Evolutionary conservation across 257 asterid genomes (phyloP).

Genomic region (Forsythia viridissima): DNA sequence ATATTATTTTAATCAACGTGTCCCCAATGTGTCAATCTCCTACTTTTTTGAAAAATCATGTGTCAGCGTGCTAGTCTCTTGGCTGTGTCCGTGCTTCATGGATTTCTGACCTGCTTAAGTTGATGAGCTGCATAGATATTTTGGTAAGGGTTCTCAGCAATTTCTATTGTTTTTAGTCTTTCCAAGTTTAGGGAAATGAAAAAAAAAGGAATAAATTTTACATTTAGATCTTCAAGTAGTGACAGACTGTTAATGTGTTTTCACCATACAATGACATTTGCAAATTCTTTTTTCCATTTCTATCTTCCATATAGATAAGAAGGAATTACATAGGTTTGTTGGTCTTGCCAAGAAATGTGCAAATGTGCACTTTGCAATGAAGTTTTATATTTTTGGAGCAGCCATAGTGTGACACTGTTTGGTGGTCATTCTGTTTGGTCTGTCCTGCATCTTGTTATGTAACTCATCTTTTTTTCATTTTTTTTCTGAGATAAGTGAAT

Average conservation of each 20-base stretch:
- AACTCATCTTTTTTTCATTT: background rate
- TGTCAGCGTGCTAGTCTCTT: background rate
- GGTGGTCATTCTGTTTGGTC: slow-evolving; percentile 6
- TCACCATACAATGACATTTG: background rate
- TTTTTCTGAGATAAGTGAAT: background rate
- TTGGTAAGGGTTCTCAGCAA: background rate
- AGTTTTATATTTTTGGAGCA: background rate
- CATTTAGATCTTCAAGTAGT: background rate
- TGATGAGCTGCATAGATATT: background rate
- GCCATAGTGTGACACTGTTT: background rate
- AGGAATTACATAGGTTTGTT: background rate
- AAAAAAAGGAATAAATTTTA: background rate
- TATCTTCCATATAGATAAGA: background rate
- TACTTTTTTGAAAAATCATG: background rate
- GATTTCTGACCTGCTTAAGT: background rate
- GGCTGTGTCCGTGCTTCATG: background rate
- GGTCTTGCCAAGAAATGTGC: background rate
- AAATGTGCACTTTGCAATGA: background rate
- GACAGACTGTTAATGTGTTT: background rate
- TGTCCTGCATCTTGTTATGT: background rate
- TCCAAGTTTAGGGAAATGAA: background rate
- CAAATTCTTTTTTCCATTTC: background rate
- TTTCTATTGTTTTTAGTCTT: background rate
- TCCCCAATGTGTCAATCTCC: background rate
- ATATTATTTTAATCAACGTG: background rate